A percentile compares a stretch with the other conserved stretches of the same genome.
These are phyloP conservation scores for Yamadazyma triangularis DNA, from an alignment of 1,139 yeast genomes.

Conservation along the genomic window DNA sequence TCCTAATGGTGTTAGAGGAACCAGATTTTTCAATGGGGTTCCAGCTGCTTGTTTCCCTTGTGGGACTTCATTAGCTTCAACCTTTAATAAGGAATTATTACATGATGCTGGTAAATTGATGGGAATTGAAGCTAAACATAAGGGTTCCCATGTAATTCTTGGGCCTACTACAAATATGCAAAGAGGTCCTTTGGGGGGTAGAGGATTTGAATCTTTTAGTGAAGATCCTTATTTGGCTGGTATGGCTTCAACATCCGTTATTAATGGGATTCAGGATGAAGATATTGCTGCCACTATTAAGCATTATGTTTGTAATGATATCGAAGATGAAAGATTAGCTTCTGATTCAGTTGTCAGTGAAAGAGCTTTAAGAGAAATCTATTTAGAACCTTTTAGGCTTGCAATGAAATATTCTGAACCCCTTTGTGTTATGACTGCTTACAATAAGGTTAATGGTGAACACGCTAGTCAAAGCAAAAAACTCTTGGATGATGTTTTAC, in stretches of 20 bases:
- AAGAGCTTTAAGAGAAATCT: constrained; percentile 56
- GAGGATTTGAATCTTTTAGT: constrained; percentile 27
- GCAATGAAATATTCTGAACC: constrained; percentile 42
- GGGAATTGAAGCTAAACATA: constrained; percentile 22
- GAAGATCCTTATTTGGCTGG: constrained; percentile 29
- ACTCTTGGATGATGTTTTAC: constrained; percentile 37
- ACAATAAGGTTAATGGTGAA: constrained; percentile 53
- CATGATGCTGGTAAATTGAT: constrained; percentile 21
- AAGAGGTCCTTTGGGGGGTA: constrained; percentile 26
- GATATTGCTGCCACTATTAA: constrained; percentile 53
- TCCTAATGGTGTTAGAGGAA: constrained; percentile 26
- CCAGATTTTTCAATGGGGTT: constrained; percentile 19
- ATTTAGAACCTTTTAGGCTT: constrained; percentile 55
- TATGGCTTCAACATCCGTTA: constrained; percentile 19
- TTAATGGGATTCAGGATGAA: constrained; percentile 23
- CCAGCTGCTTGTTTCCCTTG: constrained; percentile 28
- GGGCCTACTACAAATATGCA: constrained; percentile 28
- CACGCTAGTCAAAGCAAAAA: constrained; percentile 44
- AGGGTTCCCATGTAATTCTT: constrained; percentile 24
- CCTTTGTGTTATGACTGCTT: constrained; percentile 46
- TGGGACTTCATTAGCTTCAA: constrained; percentile 37
- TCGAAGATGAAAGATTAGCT: constrained; percentile 48
- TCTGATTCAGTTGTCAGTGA: constrained; percentile 45
- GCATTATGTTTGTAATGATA: constrained; percentile 56
- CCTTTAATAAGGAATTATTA: constrained; percentile 19